Base-by-base conservation (phyloP, 345 rosid species). In the Pelargonium nanum region DNA sequence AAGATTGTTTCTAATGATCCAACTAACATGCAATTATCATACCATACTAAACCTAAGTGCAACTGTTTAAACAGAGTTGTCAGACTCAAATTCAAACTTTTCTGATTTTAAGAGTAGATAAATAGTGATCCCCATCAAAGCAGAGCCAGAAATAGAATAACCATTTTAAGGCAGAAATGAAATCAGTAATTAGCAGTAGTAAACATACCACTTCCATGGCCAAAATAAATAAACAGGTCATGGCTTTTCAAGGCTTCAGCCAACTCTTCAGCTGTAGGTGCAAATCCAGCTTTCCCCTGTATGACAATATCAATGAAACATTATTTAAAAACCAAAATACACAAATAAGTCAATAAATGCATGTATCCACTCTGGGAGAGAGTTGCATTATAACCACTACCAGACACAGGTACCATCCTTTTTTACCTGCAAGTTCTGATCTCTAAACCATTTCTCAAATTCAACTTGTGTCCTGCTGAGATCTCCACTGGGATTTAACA, bases 141-240 rank as follows among this genome's bases (percentile, higher is more conserved):
- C n/a, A n/a, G n/a, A n/a, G n/a, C n/a, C n/a, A n/a, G n/a, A n/a
- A n/a, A n/a, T n/a, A n/a, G n/a, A n/a, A n/a, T n/a, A n/a, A n/a
- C n/a, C n/a, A n/a, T n/a, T n/a, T n/a, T n/a, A n/a, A n/a, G n/a
- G n/a, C n/a, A n/a, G n/a, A n/a, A n/a, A n/a, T n/a, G n/a, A n/a
- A n/a, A n/a, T n/a, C n/a, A n/a, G n/a, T n/a, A n/a, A n/a, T n/a
- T n/a, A n/a, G n/a, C n/a, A n/a, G n/a, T 12, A 61, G 24, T 24
- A 19, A 58, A 61, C 82, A 59, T 89, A 93, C 99, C 96, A 71
- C 94, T 85, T 74, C 97, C 97, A 69, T 93, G 99, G 68, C 95
- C 97, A 28, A 89, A 80, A 72, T 93, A 93, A 28, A 93, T 73
- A 70, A 84, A 93, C 48, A 93, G 94, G 71, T 93, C 99, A 59